A percentile compares a stretch with the other conserved stretches of the same genome.
Evolutionary conservation across 2,329 filamentous ascomycete species (phyloP).

Genomic region (Trichophyton mentagrophytes): DNA sequence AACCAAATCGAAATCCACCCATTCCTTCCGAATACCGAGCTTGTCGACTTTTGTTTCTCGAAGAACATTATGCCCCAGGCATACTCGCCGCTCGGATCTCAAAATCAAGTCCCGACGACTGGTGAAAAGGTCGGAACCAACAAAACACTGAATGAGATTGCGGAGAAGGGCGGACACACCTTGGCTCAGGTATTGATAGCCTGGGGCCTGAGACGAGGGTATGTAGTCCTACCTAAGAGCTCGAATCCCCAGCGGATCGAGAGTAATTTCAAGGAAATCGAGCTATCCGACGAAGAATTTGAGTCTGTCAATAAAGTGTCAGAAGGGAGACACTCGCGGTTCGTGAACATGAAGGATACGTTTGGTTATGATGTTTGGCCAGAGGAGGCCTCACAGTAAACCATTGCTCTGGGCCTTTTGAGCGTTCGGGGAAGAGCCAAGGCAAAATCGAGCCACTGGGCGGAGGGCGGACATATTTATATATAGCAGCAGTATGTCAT

Average conservation of each 20-base stretch:
- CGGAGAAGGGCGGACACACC: constrained; percentile 44
- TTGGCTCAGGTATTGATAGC: constrained; percentile 51
- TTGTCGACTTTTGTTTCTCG: constrained; percentile 37
- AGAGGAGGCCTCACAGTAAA: constrained; percentile 34
- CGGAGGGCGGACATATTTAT: not conserved
- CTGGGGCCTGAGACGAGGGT: constrained; percentile 54
- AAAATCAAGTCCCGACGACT: constrained; percentile 55
- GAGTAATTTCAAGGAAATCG: constrained; percentile 54
- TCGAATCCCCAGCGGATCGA: constrained; percentile 53
- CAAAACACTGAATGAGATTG: constrained; percentile 45
- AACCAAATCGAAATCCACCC: constrained; percentile 43
- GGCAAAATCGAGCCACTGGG: not conserved
- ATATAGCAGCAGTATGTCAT: not conserved
- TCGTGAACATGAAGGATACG: constrained; percentile 72
- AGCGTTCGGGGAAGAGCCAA: too few species aligned
- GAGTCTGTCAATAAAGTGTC: constrained; percentile 51
- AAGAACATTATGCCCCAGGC: constrained; percentile 43
- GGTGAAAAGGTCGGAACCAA: constrained; percentile 54
- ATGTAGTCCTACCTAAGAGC: constrained; percentile 58
- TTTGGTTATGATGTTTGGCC: constrained; percentile 63
- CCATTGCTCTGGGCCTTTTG: not conserved
- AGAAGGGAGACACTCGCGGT: constrained; percentile 53
- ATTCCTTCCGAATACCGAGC: constrained; percentile 40
- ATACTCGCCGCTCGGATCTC: constrained; percentile 47
- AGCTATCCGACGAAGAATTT: constrained; percentile 46